phyloP scores from a whole-genome alignment of 1,284 basidiomycete species.

The Neolentinus lepideus region DNA sequence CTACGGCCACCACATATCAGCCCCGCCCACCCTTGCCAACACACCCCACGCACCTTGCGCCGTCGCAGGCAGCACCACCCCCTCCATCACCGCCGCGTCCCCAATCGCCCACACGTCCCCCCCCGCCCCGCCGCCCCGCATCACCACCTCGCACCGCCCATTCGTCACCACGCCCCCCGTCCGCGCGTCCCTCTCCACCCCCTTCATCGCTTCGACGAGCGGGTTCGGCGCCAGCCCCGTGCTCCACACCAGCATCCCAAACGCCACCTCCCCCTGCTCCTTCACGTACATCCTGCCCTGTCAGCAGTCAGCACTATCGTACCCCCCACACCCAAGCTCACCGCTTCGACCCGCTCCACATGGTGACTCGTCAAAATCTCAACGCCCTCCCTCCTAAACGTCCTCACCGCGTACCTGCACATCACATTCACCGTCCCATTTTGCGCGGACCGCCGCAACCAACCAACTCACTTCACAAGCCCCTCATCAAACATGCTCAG shows the following conservation, averaged over 20 bases:
- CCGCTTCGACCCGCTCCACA: slow-evolving; percentile 68
- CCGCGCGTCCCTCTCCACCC: slow-evolving; percentile 56
- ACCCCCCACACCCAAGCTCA: not conserved
- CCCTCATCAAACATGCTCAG: not conserved
- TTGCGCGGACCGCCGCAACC: not conserved
- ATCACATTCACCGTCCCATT: not conserved
- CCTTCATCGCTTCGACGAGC: slow-evolving; percentile 54
- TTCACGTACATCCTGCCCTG: slow-evolving; percentile 45
- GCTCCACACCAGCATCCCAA: slow-evolving; percentile 82
- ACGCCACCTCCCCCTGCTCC: slow-evolving; percentile 55
- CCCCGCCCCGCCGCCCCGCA: slow-evolving; percentile 33
- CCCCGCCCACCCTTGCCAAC: not conserved
- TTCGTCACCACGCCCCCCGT: slow-evolving; percentile 47
- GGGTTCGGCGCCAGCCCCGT: slow-evolving; percentile 81
- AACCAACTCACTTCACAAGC: not conserved
- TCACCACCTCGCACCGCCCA: slow-evolving; percentile 46
- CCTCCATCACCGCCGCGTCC: slow-evolving; percentile 58
- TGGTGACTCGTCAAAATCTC: slow-evolving; percentile 71
- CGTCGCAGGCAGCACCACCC: slow-evolving; percentile 71
- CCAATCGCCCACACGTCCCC: slow-evolving; percentile 81
- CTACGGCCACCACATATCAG: not conserved
- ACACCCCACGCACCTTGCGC: slow-evolving; percentile 47
- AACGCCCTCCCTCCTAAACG: slow-evolving; percentile 75
- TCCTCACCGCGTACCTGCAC: slow-evolving; percentile 47
- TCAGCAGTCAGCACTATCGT: not conserved